Percentiles rank a stretch among this genome's conserved stretches.
These are phyloP conservation scores for Erigeron philadelphicus DNA, from an alignment of 140 eudicot species.

Conservation along the genomic window DNA sequence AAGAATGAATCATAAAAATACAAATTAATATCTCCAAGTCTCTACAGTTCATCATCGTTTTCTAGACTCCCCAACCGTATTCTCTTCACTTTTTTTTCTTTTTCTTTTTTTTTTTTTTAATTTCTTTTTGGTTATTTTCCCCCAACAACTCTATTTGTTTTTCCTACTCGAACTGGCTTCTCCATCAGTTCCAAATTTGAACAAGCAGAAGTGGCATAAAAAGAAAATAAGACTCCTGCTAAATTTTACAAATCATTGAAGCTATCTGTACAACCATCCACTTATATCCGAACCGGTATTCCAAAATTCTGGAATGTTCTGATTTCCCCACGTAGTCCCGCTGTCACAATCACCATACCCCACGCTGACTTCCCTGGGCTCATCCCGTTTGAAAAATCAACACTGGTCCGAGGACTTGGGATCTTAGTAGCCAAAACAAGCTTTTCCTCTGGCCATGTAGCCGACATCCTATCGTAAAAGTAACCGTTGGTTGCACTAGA, in stretches of 20 bases:
- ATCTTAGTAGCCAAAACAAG: slow-evolving; percentile 47
- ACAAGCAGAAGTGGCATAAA: slow-evolving; percentile 42
- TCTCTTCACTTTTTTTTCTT: not conserved
- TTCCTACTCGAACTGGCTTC: slow-evolving; percentile 38
- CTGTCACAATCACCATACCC: slow-evolving; percentile 97
- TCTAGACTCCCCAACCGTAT: slow-evolving; percentile 42
- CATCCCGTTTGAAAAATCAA: slow-evolving; percentile 62
- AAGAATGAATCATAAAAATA: slow-evolving; percentile 37
- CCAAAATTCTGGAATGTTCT: slow-evolving; percentile 93
- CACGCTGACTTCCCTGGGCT: slow-evolving; percentile 64
- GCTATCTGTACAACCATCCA: slow-evolving; percentile 66
- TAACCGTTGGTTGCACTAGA: slow-evolving; percentile 64
- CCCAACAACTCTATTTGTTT: slow-evolving; percentile 30
- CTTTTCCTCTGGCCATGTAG: slow-evolving; percentile 96
- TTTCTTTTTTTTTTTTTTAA: not conserved
- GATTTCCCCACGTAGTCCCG: slow-evolving; percentile 81
- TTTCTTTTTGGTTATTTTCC: slow-evolving; percentile 8
- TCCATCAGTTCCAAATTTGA: slow-evolving; percentile 31
- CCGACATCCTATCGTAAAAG: slow-evolving; percentile 72
- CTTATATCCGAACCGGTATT: slow-evolving; percentile 65
- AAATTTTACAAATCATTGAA: slow-evolving; percentile 51
- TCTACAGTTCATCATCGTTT: slow-evolving; percentile 53
- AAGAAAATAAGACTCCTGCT: slow-evolving; percentile 37
- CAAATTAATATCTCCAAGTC: slow-evolving; percentile 43
- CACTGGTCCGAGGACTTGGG: slow-evolving; percentile 65